These are phyloP conservation scores for Drechslera avenae DNA, from an alignment of 2,329 filamentous ascomycete species.

Conservation along the genomic window DNA sequence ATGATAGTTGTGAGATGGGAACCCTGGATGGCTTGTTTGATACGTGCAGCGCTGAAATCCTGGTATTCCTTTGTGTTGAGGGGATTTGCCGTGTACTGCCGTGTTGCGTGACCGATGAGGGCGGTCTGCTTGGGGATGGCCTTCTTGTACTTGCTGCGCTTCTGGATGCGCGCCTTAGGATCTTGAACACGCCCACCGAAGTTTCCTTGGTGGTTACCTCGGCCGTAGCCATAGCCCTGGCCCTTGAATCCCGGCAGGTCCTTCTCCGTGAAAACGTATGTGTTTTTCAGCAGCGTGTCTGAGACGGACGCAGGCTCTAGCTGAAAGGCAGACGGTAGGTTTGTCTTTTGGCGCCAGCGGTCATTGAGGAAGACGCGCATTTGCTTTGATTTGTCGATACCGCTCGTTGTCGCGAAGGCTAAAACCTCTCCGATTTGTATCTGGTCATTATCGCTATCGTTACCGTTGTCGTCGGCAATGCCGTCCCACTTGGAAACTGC, in stretches of 20 bases:
- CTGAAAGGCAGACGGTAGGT: constrained; percentile 86
- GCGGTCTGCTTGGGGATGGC: constrained; percentile 55
- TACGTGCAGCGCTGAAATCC: constrained; percentile 49
- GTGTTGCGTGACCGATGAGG: constrained; percentile 65
- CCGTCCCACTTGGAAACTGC: constrained; percentile 45
- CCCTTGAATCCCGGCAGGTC: constrained; percentile 77
- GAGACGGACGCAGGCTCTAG: constrained; percentile 65
- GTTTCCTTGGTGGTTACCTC: constrained; percentile 27
- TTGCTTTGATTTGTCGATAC: constrained; percentile 47
- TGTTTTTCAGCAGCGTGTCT: constrained; percentile 73
- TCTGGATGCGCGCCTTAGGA: constrained; percentile 40
- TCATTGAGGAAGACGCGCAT: constrained; percentile 71
- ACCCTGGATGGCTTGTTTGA: constrained; percentile 54
- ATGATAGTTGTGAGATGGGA: constrained; percentile 39
- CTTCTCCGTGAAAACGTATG: constrained; percentile 91
- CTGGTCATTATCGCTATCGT: constrained; percentile 47
- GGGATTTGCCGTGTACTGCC: constrained; percentile 59
- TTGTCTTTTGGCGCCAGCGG: constrained; percentile 69
- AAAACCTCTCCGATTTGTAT: constrained; percentile 47
- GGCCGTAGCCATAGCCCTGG: constrained; percentile 31
- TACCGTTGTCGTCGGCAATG: constrained; percentile 42
- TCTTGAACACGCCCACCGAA: constrained; percentile 36
- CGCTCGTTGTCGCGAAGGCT: constrained; percentile 33
- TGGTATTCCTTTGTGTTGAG: constrained; percentile 52
- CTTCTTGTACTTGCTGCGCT: constrained; percentile 43